Evolutionary conservation across 306 rosid species (phyloP), one percentile per base, ranked within the genome.

Genomic region (Corylus avellana): DNA sequence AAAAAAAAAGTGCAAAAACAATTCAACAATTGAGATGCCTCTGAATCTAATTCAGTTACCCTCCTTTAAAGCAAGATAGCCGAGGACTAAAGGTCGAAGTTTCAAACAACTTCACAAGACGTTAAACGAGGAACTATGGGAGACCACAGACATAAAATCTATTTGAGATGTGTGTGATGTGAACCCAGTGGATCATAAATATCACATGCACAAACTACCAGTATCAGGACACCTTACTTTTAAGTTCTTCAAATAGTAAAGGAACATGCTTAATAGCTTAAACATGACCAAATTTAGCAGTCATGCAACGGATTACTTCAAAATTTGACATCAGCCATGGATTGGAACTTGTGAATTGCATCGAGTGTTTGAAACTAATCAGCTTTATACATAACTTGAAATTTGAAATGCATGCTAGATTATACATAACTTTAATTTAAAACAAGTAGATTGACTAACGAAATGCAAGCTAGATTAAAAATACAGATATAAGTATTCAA

Each of bases 341-440:
- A 42, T 42, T 42, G 7, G 46, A 42, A 42, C 46, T 9, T 69
- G 73, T 42, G 22, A 44, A 9, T 69, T 69, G 51, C 49, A 8
- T 69, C 18, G 1, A 4, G 13, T 69, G n/a, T 69, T 69, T 42
- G 73, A 37, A 62, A 76, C 90, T 93, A 57, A 93, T 94, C 78
- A 95, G 73, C 42, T 62, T 32, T 62, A 29, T 14, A 13, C 8
- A 1, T 29, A 62, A 62, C 69, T 62, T 62, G 4, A 62, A 62
- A 17, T 62, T 29, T 32, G 7, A 12, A 37, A 84, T 54, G 46
- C 44, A 71, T 75, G 53, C 68, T 71, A 17, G 58, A 72, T 75
- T 77, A 20, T 32, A 1, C 35, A 32, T 32, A 32, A 32, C 35
- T 32, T 32, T 32, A 32, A 32, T 32, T 32, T 32, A 32, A 74